Conservation (phyloP, 2,329 filamentous ascomycete species). For the Colletotrichum limetticola region DNA sequence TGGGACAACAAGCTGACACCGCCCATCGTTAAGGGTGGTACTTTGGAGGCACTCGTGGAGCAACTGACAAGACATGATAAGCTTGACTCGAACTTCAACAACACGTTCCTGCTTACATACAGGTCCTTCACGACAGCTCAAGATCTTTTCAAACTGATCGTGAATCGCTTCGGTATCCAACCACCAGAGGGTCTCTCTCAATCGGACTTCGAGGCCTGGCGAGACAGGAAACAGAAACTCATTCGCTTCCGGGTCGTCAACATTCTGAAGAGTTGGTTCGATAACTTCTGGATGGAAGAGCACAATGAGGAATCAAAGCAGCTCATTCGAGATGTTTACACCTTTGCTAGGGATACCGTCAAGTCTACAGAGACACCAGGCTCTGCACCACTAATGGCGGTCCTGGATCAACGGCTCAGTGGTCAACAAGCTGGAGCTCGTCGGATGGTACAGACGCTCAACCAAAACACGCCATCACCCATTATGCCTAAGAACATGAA, state of each 20-base stretch:
- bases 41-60: conserved; percentile 88
- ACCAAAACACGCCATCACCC: conserved; percentile 82
- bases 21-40: conserved; percentile 87
- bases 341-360: conserved; percentile 91
- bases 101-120: conserved; percentile 97
- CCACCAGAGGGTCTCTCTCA: conserved; percentile 83
- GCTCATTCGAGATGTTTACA: conserved; percentile 87
- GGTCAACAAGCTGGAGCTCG: conserved; percentile 90
- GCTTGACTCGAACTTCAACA: conserved; percentile 94
- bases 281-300: conserved; percentile 99
- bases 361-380: conserved; percentile 94
- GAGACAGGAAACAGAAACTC: conserved; percentile 93
- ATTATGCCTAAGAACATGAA: conserved; percentile 99
- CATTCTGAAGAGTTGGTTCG: conserved; percentile 98
- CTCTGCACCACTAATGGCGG: conserved; percentile 82
- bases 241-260: conserved; percentile 97
- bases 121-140: conserved; percentile 91
- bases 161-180: conserved; percentile 91
- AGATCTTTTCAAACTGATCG: conserved; percentile 92
- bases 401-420: conserved; percentile 87
- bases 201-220: conserved; percentile 86
- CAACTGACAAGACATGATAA: conserved; percentile 97
- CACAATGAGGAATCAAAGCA: conserved; percentile 84
- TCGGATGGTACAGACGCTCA: conserved; percentile 87
- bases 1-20: conserved; percentile 86